phyloP scores from a whole-genome alignment of 371 early-diverging fungal species.

The Sanchytrium tribonematis region DNA sequence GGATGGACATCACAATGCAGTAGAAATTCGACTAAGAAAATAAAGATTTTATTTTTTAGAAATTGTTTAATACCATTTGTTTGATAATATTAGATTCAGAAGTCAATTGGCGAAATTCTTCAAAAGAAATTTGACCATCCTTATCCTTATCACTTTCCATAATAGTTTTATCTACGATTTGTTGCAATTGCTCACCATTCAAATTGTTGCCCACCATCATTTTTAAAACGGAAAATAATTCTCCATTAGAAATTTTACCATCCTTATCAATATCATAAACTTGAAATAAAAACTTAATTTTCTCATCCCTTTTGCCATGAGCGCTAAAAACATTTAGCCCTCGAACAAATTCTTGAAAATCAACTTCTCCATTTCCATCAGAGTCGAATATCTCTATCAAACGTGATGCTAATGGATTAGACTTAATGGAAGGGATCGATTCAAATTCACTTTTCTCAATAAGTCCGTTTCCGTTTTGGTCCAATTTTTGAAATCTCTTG shows the following conservation, averaged over 20 bases:
- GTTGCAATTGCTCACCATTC: slow-evolving; percentile 75
- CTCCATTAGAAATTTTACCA: slow-evolving; percentile 87
- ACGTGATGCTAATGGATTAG: slow-evolving; percentile 76
- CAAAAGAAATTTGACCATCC: slow-evolving; percentile 78
- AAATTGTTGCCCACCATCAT: slow-evolving; percentile 93
- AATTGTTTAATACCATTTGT: slow-evolving; percentile 36
- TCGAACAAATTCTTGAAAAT: slow-evolving; percentile 84
- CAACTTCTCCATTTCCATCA: slow-evolving; percentile 87
- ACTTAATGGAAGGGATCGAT: slow-evolving; percentile 65
- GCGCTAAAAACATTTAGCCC: slow-evolving; percentile 71
- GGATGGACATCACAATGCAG: slow-evolving; percentile 83
- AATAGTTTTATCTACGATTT: slow-evolving; percentile 96
- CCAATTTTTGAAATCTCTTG: slow-evolving; percentile 41
- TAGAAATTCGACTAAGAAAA: slow-evolving; percentile 73
- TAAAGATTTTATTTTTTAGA: slow-evolving; percentile 1
- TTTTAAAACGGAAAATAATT: slow-evolving; percentile 76
- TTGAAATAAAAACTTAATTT: slow-evolving; percentile 68
- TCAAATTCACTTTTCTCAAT: slow-evolving; percentile 86
- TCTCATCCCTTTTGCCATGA: slow-evolving; percentile 68
- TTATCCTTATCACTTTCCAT: slow-evolving; percentile 82
- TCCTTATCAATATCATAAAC: slow-evolving; percentile 97
- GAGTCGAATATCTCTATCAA: slow-evolving; percentile 83
- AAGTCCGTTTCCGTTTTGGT: slow-evolving; percentile 73
- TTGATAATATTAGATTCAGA: slow-evolving; percentile 74
- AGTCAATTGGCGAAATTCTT: slow-evolving; percentile 70